Evolutionary conservation across 116 monocot genomes (phyloP).

Genomic region (Phalaenopsis hybrid): DNA sequence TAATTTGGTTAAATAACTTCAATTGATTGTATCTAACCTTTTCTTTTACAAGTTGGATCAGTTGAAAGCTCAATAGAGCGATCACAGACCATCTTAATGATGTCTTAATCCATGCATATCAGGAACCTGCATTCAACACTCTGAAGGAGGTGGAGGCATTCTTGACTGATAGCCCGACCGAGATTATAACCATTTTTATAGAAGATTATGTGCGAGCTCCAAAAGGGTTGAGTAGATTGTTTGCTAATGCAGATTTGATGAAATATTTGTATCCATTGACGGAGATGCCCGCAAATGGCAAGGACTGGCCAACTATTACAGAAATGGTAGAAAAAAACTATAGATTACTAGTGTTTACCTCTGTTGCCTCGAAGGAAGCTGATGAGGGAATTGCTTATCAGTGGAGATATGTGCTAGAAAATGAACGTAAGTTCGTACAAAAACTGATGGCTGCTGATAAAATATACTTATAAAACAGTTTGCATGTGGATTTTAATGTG

Average conservation of each 20-base stretch:
- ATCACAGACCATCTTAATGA: slow-evolving; percentile 1
- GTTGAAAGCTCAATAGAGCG: neutral
- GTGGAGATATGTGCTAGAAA: slow-evolving; percentile 87
- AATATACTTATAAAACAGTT: neutral
- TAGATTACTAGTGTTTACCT: slow-evolving; percentile 81
- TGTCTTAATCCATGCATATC: slow-evolving; percentile 11
- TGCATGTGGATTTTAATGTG: neutral
- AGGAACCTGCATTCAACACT: slow-evolving; percentile 93
- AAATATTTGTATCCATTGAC: slow-evolving; percentile 80
- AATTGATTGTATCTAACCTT: neutral
- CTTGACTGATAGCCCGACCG: slow-evolving; percentile 60
- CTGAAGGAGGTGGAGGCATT: slow-evolving; percentile 87
- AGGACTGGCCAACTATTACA: slow-evolving; percentile 78
- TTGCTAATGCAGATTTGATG: slow-evolving; percentile 65
- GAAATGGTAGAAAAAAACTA: slow-evolving; percentile 80
- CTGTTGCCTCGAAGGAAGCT: slow-evolving; percentile 77
- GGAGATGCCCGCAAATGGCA: slow-evolving; percentile 79
- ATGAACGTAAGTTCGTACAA: slow-evolving; percentile 62
- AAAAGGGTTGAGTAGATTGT: slow-evolving; percentile 76
- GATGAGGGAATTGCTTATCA: slow-evolving; percentile 97
- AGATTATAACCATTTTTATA: slow-evolving; percentile 92
- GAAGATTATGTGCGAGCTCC: slow-evolving; percentile 87
- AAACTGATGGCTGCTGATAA: neutral
- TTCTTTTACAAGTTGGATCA: neutral
- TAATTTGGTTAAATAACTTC: neutral